phyloP scores from a whole-genome alignment of 331 rosid species.

The Quercus tomentella region DNA sequence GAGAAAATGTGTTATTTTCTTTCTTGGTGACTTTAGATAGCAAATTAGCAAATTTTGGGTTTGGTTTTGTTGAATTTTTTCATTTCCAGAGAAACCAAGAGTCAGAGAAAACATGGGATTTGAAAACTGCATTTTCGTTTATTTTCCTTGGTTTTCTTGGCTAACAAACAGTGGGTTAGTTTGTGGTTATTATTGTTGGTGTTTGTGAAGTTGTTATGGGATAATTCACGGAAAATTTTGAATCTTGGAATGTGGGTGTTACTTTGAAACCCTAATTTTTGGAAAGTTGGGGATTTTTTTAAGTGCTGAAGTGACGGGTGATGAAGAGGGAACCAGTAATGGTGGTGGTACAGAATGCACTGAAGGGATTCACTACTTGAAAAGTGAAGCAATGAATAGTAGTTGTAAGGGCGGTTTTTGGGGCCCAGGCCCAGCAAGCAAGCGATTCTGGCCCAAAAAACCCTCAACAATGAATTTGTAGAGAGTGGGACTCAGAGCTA shows the following conservation, averaged over 20 bases:
- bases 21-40: background rate
- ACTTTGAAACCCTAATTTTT: slow-evolving; percentile 59
- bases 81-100: background rate
- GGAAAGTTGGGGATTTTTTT: slow-evolving; percentile 25
- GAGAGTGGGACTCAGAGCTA: too few species aligned
- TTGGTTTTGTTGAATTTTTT: slow-evolving; percentile 14
- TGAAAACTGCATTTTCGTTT: background rate
- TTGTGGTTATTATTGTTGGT: slow-evolving; percentile 17
- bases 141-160: background rate
- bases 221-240: slow-evolving; percentile 21
- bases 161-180: background rate
- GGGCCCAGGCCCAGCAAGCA: too few species aligned
- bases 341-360: slow-evolving; percentile 20
- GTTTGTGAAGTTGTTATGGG: slow-evolving; percentile 8
- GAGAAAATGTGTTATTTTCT: background rate
- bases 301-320: slow-evolving; percentile 33
- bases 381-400: slow-evolving; percentile 26
- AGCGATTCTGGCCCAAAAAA: too few species aligned
- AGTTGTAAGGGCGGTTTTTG: too few species aligned
- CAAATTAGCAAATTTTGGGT: background rate
- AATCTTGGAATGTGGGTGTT: slow-evolving; percentile 30
- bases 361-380: slow-evolving; percentile 26
- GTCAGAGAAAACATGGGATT: background rate
- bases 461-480: too few species aligned
- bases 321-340: slow-evolving; percentile 35